Evolutionary conservation across 2,329 filamentous ascomycete species (phyloP).

Genomic region (Hymenoscyphus repandus): DNA sequence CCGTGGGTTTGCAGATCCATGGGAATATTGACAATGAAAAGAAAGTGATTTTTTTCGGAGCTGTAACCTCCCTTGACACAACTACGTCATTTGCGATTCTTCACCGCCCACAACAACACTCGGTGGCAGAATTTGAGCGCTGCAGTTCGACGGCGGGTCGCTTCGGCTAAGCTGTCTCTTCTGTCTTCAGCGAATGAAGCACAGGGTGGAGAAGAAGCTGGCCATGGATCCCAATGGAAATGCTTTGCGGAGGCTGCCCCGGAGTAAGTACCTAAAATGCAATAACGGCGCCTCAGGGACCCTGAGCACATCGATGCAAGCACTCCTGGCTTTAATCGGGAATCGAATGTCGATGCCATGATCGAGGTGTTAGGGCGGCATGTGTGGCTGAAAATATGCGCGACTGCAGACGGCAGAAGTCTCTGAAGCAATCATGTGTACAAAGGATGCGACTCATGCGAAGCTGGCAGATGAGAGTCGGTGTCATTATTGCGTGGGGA

Average conservation of each 20-base stretch:
- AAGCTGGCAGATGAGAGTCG: too few species aligned
- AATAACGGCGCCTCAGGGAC: too few species aligned
- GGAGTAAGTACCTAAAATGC: too few species aligned
- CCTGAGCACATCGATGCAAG: not conserved
- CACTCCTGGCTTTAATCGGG: not conserved
- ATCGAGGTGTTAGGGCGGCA: not conserved
- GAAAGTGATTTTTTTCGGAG: not conserved
- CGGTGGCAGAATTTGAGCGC: not conserved
- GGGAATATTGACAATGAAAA: not conserved
- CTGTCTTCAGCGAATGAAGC: too few species aligned
- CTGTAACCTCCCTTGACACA: not conserved
- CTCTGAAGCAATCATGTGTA: not conserved
- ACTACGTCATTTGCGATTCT: not conserved
- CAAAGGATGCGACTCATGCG: not conserved
- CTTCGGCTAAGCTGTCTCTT: too few species aligned
- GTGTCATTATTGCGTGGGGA: too few species aligned
- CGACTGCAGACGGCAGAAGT: too few species aligned
- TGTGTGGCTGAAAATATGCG: slow-evolving; percentile 1
- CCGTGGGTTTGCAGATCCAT: slow-evolving; percentile 7
- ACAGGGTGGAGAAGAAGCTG: too few species aligned
- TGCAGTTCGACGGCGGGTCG: not conserved
- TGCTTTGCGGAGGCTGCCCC: too few species aligned
- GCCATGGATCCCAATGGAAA: too few species aligned
- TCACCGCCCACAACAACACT: not conserved
- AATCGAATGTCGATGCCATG: not conserved